These are phyloP conservation scores for Carnegiea gigantea DNA, from an alignment of 179 eudicot genomes.

Conservation along the genomic window DNA sequence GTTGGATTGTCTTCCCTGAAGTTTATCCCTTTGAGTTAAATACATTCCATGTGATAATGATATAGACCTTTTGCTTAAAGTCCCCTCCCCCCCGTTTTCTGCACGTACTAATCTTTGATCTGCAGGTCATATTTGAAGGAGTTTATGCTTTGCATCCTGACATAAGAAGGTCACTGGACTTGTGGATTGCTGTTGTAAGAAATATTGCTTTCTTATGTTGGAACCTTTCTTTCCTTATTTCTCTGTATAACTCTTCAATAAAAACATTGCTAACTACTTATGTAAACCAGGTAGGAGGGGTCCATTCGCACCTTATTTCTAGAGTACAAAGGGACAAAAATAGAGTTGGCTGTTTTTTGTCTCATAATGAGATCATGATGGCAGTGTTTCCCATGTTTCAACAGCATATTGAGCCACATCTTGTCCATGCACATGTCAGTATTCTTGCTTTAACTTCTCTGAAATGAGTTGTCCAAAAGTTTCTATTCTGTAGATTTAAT, in stretches of 20 bases:
- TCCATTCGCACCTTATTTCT: constrained; percentile 92
- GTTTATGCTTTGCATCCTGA: constrained; percentile 96
- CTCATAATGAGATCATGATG: constrained; percentile 94
- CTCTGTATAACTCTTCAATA: background rate
- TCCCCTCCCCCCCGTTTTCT: background rate
- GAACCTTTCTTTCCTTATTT: background rate
- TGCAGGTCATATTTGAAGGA: constrained; percentile 96
- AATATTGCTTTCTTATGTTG: constrained; percentile 14
- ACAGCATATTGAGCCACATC: constrained; percentile 98
- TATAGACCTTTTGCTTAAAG: background rate
- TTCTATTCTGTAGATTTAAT: background rate
- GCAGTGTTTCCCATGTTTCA: constrained; percentile 99
- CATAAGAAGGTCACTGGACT: constrained; percentile 81
- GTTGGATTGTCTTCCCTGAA: constrained; percentile 5
- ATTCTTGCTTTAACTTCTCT: constrained; percentile 20
- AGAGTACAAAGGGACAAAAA: constrained; percentile 97
- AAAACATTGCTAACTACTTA: constrained; percentile 15
- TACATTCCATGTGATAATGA: background rate
- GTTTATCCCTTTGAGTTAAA: background rate
- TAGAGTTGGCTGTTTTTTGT: constrained; percentile 76
- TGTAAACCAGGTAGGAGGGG: constrained; percentile 89
- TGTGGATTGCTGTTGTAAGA: constrained; percentile 99
- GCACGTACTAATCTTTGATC: constrained; percentile 12
- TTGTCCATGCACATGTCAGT: constrained; percentile 99
- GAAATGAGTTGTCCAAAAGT: background rate